Conservation (phyloP, 768 basidiomycete genomes). For the Auriscalpium vulgare region DNA sequence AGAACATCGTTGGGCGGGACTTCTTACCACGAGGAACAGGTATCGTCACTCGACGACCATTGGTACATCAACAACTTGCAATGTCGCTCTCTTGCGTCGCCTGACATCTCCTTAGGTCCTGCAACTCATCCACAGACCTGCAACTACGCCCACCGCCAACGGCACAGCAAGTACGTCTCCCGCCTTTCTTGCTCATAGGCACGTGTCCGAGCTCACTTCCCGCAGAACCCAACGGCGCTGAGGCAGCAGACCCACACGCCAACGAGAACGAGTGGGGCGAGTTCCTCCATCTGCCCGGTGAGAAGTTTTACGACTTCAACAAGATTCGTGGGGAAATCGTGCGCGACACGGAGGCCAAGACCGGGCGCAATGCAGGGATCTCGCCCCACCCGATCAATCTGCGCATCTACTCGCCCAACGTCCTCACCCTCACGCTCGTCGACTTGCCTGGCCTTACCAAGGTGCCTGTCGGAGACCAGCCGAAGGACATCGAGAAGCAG, state of each 20-base stretch:
- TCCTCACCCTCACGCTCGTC: constrained; percentile 94
- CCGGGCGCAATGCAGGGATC: constrained; percentile 96
- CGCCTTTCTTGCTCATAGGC: neutral
- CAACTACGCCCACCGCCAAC: constrained; percentile 38
- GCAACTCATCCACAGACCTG: constrained; percentile 86
- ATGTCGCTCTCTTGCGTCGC: neutral
- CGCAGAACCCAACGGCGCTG: constrained; percentile 2
- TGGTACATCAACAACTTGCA: constrained; percentile 44
- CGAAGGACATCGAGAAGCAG: constrained; percentile 94
- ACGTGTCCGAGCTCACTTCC: constrained; percentile 1
- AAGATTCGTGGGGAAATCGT: constrained; percentile 97
- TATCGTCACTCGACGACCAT: constrained; percentile 94
- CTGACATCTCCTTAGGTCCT: constrained; percentile 49
- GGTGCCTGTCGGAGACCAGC: constrained; percentile 94
- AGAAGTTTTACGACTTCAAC: constrained; percentile 97
- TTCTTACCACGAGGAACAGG: constrained; percentile 98
- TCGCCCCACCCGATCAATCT: constrained; percentile 97
- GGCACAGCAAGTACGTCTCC: constrained; percentile 26
- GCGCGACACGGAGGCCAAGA: constrained; percentile 96
- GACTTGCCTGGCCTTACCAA: constrained; percentile 95
- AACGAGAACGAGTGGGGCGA: constrained; percentile 98
- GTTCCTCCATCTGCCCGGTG: constrained; percentile 91
- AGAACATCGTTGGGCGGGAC: constrained; percentile 98
- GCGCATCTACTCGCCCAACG: constrained; percentile 94
- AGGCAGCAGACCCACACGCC: constrained; percentile 59